Percentiles rank a stretch among this genome's conserved stretches.
phyloP scores from a whole-genome alignment of 371 early-diverging fungal genomes.

The Nematocida sp. region DNA sequence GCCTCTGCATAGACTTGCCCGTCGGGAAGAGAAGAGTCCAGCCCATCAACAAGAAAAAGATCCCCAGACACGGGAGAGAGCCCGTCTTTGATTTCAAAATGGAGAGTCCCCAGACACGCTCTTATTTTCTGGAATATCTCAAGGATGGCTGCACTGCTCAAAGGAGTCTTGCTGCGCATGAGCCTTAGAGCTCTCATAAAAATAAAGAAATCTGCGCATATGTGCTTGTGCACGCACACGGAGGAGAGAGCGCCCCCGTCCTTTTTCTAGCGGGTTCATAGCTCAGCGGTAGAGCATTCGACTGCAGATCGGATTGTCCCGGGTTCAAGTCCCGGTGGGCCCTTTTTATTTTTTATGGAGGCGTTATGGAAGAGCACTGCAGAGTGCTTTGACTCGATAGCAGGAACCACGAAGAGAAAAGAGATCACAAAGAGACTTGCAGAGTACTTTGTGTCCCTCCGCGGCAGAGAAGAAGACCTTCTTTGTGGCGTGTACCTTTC shows the following conservation, averaged over 20 bases:
- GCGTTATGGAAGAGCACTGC: conserved; percentile 10
- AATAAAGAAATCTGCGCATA: conserved; percentile 8
- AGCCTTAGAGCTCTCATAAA: conserved; percentile 41
- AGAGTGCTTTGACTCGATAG: conserved; percentile 57
- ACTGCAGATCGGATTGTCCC: conserved; percentile 63
- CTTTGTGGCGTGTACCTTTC: conserved; percentile 57
- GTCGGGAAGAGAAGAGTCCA: conserved; percentile 14
- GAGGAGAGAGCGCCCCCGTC: no score
- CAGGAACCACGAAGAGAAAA: conserved; percentile 48
- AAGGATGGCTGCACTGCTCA: conserved; percentile 35
- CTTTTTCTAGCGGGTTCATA: conserved; percentile 58
- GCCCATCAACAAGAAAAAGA: conserved; percentile 27
- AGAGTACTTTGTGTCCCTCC: conserved; percentile 32
- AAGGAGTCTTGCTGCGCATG: conserved; percentile 17
- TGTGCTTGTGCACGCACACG: no score
- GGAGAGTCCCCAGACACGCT: not conserved
- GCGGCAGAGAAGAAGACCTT: conserved; percentile 30
- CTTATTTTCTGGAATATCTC: conserved; percentile 38
- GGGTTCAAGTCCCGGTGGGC: conserved; percentile 60
- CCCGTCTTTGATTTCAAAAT: not conserved
- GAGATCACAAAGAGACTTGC: conserved; percentile 60
- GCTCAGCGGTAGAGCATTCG: conserved; percentile 64
- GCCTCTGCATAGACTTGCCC: not conserved
- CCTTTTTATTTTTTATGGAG: conserved; percentile 53
- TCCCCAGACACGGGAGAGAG: conserved; percentile 43